phyloP scores from a whole-genome alignment of 1,284 basidiomycete species.

The Microstroma glucosiphilum region DNA sequence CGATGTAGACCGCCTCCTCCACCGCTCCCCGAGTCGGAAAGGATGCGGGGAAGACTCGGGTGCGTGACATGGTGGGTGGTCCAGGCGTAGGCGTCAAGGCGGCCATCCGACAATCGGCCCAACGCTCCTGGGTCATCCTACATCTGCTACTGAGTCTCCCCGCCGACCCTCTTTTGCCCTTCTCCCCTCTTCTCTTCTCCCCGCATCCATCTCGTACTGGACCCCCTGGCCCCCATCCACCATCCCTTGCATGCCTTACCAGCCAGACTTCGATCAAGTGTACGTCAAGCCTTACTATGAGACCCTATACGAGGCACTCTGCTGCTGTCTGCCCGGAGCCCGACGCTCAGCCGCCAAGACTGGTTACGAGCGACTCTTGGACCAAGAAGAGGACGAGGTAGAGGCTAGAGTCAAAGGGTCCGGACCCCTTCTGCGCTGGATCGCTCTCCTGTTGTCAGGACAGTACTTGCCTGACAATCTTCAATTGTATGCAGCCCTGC shows the following conservation, averaged over 20 bases:
- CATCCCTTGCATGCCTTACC: neutral
- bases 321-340: neutral
- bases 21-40: no score
- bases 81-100: no score
- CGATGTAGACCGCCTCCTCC: no score
- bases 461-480: conserved; percentile 9
- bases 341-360: neutral
- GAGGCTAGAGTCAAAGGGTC: neutral
- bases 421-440: neutral
- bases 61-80: no score
- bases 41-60: no score
- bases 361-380: conserved; percentile 1
- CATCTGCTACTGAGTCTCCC: no score
- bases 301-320: conserved; percentile 1
- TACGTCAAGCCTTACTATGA: conserved; percentile 5
- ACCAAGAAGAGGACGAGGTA: conserved; percentile 4
- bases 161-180: no score
- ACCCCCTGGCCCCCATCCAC: neutral
- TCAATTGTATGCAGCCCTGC: conserved; percentile 10
- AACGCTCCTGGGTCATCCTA: no score
- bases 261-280: neutral
- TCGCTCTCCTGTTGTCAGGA: neutral
- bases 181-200: no score
- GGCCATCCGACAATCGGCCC: no score
- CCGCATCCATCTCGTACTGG: no score